These are phyloP conservation scores for Margaritispora aquatica DNA, from an alignment of 495 filamentous ascomycete species.

Conservation along the genomic window DNA sequence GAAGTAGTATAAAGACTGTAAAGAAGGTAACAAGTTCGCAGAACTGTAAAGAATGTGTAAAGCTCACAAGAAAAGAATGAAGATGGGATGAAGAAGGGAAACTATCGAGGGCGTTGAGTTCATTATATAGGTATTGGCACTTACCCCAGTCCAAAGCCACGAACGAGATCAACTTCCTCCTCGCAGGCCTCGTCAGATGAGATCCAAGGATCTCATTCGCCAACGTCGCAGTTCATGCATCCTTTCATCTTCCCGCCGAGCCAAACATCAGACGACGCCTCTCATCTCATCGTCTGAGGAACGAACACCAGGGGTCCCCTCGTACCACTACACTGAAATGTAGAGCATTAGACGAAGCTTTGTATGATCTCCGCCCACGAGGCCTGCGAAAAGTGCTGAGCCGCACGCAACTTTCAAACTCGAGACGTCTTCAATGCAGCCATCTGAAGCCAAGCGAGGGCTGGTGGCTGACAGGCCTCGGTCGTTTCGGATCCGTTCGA, in stretches of 20 bases:
- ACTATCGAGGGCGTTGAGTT: neutral
- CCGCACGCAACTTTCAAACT: slow-evolving; percentile 4
- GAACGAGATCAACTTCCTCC: neutral
- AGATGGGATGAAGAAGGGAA: slow-evolving; percentile 19
- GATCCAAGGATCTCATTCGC: neutral
- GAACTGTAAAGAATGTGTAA: slow-evolving; percentile 19
- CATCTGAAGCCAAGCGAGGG: slow-evolving; percentile 13
- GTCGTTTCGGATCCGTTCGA: neutral
- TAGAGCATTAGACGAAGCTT: too few species aligned
- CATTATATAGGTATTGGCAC: slow-evolving; percentile 10
- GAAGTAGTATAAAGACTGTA: slow-evolving; percentile 10
- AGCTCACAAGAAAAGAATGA: slow-evolving; percentile 11
- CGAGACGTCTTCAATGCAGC: slow-evolving; percentile 5
- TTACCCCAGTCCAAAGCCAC: neutral
- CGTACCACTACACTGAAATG: too few species aligned
- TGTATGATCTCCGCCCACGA: neutral
- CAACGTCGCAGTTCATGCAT: neutral
- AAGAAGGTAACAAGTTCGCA: slow-evolving; percentile 22
- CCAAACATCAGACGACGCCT: neutral
- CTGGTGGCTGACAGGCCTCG: neutral
- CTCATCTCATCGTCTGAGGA: neutral
- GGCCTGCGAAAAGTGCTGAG: neutral
- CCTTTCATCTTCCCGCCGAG: neutral
- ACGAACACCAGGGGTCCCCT: neutral
- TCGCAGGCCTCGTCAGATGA: neutral